Percentiles rank a stretch among this genome's conserved stretches.
phyloP scores from a whole-genome alignment of 2,329 filamentous ascomycete genomes.

The Curvularia verruculosa region DNA sequence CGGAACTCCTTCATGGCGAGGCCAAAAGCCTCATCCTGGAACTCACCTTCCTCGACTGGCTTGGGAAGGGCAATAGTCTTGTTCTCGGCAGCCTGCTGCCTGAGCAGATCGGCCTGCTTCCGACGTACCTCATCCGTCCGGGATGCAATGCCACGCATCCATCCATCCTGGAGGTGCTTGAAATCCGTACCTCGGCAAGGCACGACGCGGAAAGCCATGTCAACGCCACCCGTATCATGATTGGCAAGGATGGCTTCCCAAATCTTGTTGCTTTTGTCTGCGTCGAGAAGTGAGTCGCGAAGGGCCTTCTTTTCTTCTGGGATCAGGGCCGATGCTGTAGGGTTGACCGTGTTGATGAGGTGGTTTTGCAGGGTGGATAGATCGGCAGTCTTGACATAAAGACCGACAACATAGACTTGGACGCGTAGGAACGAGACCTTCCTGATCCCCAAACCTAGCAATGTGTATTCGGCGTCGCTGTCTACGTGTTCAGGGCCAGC shows the following conservation, averaged over 20 bases:
- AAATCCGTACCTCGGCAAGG: constrained; percentile 96
- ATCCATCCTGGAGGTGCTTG: constrained; percentile 87
- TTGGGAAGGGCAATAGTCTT: constrained; percentile 39
- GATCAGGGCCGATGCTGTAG: constrained; percentile 80
- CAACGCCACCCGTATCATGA: constrained; percentile 61
- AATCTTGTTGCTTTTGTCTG: constrained; percentile 69
- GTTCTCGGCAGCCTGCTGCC: constrained; percentile 54
- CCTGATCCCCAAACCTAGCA: constrained; percentile 85
- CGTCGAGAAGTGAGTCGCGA: constrained; percentile 71
- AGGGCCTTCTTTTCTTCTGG: constrained; percentile 79
- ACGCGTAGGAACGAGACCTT: constrained; percentile 89
- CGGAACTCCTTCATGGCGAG: constrained; percentile 78
- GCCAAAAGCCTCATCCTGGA: constrained; percentile 78
- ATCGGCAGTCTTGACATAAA: constrained; percentile 86
- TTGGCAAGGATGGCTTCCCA: constrained; percentile 73
- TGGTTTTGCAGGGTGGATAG: constrained; percentile 79
- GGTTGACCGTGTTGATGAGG: constrained; percentile 76
- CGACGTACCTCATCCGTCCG: constrained; percentile 63
- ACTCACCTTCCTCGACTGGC: constrained; percentile 52
- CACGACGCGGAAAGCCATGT: constrained; percentile 80
- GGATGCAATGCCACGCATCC: constrained; percentile 82
- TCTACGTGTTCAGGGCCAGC: constrained; percentile 28
- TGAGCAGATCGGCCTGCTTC: constrained; percentile 40
- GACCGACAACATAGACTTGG: constrained; percentile 91
- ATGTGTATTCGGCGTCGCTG: constrained; percentile 71